These are phyloP conservation scores for Colletotrichum eleusines DNA, from an alignment of 2,329 filamentous ascomycete genomes.

Conservation along the genomic window DNA sequence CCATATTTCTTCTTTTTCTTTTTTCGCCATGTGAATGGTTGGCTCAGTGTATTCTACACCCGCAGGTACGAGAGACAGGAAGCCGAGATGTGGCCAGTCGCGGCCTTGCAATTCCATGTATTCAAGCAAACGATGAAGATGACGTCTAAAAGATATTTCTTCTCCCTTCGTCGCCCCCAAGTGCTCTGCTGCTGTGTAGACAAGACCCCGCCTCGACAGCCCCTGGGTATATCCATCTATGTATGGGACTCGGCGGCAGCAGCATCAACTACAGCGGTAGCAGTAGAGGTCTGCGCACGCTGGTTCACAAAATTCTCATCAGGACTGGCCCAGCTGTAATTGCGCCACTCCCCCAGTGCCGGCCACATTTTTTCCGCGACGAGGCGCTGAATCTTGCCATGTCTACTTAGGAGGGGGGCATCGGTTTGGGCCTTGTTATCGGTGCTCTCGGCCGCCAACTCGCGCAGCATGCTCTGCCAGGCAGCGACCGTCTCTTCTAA, in stretches of 20 bases:
- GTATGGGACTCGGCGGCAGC: constrained; percentile 13
- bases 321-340: constrained; percentile 75
- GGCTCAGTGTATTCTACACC: constrained; percentile 19
- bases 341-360: constrained; percentile 71
- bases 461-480: constrained; percentile 67
- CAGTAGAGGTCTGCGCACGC: constrained; percentile 18
- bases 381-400: constrained; percentile 49
- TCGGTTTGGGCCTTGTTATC: constrained; percentile 28
- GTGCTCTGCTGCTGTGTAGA: no score
- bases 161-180: not conserved
- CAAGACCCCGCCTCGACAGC: not conserved
- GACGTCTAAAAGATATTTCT: not conserved
- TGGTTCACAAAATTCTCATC: constrained; percentile 58
- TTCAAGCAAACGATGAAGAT: constrained; percentile 4
- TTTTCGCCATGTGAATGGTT: constrained; percentile 27
- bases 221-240: constrained; percentile 2
- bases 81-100: constrained; percentile 11
- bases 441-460: constrained; percentile 50
- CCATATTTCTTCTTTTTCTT: not conserved
- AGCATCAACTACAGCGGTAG: constrained; percentile 40
- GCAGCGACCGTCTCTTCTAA: constrained; percentile 72
- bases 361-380: constrained; percentile 63
- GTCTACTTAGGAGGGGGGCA: constrained; percentile 43
- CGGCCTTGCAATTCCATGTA: constrained; percentile 16
- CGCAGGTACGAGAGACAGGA: constrained; percentile 4